These are phyloP conservation scores for Actinidia chinensis DNA, from an alignment of 179 eudicot species.

Conservation along the genomic window DNA sequence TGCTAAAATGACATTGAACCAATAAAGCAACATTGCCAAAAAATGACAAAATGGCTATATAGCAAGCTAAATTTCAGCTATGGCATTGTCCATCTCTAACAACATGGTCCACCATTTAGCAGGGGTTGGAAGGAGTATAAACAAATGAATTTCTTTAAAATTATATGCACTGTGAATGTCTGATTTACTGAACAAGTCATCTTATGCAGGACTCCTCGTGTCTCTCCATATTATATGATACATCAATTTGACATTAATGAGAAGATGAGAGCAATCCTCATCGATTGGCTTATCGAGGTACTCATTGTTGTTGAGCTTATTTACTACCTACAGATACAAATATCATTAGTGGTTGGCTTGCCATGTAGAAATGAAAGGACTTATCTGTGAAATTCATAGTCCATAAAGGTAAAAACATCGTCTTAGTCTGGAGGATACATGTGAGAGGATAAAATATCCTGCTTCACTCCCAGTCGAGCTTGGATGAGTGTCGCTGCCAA, in stretches of 20 bases:
- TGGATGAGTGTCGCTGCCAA: too few relatives aligned
- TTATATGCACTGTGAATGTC: background rate
- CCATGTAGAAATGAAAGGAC: background rate
- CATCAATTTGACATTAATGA: conserved; percentile 50
- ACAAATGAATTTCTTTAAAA: background rate
- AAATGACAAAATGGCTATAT: background rate
- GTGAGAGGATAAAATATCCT: too few relatives aligned
- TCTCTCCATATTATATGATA: conserved; percentile 49
- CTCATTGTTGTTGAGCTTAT: background rate
- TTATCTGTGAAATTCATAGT: background rate
- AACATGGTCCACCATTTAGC: too few relatives aligned
- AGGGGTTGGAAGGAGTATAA: background rate
- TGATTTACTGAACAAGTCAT: background rate
- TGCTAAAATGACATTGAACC: too few relatives aligned
- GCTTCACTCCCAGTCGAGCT: too few relatives aligned
- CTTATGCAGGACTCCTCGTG: conserved; percentile 31
- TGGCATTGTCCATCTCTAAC: too few relatives aligned
- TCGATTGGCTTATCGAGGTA: conserved; percentile 67
- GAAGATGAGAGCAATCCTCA: conserved; percentile 62
- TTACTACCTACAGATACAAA: background rate
- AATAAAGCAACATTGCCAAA: too few relatives aligned
- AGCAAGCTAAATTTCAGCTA: too few relatives aligned
- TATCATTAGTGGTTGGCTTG: background rate
- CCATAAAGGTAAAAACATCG: background rate
- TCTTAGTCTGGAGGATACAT: too few relatives aligned